These are phyloP conservation scores for Sporormia fimetaria DNA, from an alignment of 495 filamentous ascomycete genomes.

Conservation along the genomic window DNA sequence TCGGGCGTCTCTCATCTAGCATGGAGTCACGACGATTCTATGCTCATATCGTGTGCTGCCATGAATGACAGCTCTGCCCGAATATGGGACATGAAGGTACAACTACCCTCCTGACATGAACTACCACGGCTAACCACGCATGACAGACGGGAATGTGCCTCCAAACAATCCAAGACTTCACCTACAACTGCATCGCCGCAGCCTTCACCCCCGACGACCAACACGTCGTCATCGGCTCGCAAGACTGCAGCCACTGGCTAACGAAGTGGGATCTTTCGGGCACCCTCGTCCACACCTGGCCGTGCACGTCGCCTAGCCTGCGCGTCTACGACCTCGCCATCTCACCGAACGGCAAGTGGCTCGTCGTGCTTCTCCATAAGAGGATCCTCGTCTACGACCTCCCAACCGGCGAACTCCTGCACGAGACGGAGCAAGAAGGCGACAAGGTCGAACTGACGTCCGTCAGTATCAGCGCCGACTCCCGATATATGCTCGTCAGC, in stretches of 20 bases:
- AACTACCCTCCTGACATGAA: conserved; percentile 19
- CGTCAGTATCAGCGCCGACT: conserved; percentile 70
- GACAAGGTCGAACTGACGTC: conserved; percentile 55
- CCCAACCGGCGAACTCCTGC: conserved; percentile 56
- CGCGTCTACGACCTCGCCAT: conserved; percentile 76
- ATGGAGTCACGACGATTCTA: conserved; percentile 87
- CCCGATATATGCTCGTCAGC: conserved; percentile 68
- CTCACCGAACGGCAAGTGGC: conserved; percentile 62
- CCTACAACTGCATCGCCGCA: conserved; percentile 72
- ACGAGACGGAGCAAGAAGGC: conserved; percentile 56
- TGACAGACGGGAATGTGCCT: conserved; percentile 58
- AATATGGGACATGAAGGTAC: conserved; percentile 69
- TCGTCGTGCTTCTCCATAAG: conserved; percentile 64
- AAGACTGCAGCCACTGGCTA: conserved; percentile 55
- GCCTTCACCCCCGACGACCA: conserved; percentile 73
- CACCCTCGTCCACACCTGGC: conserved; percentile 48
- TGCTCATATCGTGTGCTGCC: conserved; percentile 68
- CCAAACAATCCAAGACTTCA: conserved; percentile 52
- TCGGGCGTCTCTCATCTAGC: conserved; percentile 60
- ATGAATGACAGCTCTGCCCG: conserved; percentile 65
- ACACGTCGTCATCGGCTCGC: conserved; percentile 68
- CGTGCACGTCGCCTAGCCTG: conserved; percentile 46
- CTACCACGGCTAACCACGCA: neutral
- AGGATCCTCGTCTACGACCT: conserved; percentile 78
- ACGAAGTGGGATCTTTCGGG: conserved; percentile 57